Conservation (phyloP, 768 basidiomycete genomes). For the Clitopilus passeckerianus region DNA sequence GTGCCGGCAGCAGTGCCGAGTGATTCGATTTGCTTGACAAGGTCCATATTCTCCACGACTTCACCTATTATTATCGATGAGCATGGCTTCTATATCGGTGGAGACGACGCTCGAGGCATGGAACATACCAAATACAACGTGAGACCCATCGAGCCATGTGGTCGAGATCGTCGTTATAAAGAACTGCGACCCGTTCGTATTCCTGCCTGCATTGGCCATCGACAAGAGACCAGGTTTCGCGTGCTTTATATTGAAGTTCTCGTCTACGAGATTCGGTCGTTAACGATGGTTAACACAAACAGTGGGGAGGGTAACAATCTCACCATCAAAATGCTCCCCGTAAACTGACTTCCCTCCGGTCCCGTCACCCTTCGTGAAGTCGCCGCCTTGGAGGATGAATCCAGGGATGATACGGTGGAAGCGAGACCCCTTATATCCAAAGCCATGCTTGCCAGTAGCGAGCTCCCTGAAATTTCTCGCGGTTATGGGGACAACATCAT, state of each 20-base stretch:
- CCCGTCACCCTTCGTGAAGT: constrained; percentile 70
- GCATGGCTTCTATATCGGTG: background rate
- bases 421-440: constrained; percentile 61
- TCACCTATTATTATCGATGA: constrained; percentile 50
- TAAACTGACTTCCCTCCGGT: constrained; percentile 84
- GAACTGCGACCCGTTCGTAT: constrained; percentile 83
- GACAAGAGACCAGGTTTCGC: constrained; percentile 58
- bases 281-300: constrained; percentile 22
- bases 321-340: constrained; percentile 72
- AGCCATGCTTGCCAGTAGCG: constrained; percentile 57
- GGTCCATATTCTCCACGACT: constrained; percentile 55
- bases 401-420: constrained; percentile 75
- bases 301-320: constrained; percentile 24
- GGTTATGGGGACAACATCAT: constrained; percentile 78
- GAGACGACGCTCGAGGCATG: constrained; percentile 42
- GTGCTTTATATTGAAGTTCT: constrained; percentile 78
- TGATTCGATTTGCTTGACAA: constrained; percentile 57
- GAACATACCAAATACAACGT: constrained; percentile 24
- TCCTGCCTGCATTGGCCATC: constrained; percentile 81
- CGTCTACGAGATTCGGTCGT: constrained; percentile 40
- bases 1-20: constrained; percentile 32
- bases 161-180: constrained; percentile 74
- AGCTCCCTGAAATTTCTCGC: constrained; percentile 78
- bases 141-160: constrained; percentile 49
- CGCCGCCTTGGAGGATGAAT: constrained; percentile 86